A percentile compares a stretch with the other conserved stretches of the same genome.
Evolutionary conservation across 179 eudicot species (phyloP).

Genomic region (Corrigiola litoralis): DNA sequence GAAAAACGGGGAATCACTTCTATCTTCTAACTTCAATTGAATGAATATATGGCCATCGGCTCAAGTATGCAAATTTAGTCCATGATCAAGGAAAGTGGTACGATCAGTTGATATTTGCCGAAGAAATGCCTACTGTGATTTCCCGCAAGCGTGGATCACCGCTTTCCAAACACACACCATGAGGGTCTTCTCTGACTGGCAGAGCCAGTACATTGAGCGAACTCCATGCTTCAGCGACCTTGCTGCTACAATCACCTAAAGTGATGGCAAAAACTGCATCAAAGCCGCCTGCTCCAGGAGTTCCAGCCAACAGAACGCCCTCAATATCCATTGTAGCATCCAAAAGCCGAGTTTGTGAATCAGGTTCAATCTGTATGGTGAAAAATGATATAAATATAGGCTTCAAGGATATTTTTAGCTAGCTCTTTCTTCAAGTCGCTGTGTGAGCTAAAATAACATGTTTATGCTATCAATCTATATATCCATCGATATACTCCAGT

Average conservation of each 20-base stretch:
- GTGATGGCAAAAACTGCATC: conserved; percentile 88
- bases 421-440: neutral
- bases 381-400: neutral
- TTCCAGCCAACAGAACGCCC: conserved; percentile 93
- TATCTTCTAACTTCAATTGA: too few relatives aligned
- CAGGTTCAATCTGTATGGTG: conserved; percentile 80
- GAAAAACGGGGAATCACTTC: too few relatives aligned
- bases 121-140: conserved; percentile 45
- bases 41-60: too few relatives aligned
- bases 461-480: too few relatives aligned
- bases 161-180: conserved; percentile 61
- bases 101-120: conserved; percentile 30
- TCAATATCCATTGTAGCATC: conserved; percentile 80
- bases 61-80: neutral
- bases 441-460: neutral
- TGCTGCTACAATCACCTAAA: conserved; percentile 54
- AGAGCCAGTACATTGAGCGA: conserved; percentile 74
- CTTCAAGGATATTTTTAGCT: neutral
- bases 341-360: conserved; percentile 72
- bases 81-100: neutral
- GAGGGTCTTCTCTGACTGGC: conserved; percentile 92
- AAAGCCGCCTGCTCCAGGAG: conserved; percentile 98
- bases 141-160: conserved; percentile 67
- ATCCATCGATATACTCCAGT: too few relatives aligned
- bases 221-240: conserved; percentile 60